Evolutionary conservation across 148 eudicot species (phyloP).

Genomic region (Silene uniflora): DNA sequence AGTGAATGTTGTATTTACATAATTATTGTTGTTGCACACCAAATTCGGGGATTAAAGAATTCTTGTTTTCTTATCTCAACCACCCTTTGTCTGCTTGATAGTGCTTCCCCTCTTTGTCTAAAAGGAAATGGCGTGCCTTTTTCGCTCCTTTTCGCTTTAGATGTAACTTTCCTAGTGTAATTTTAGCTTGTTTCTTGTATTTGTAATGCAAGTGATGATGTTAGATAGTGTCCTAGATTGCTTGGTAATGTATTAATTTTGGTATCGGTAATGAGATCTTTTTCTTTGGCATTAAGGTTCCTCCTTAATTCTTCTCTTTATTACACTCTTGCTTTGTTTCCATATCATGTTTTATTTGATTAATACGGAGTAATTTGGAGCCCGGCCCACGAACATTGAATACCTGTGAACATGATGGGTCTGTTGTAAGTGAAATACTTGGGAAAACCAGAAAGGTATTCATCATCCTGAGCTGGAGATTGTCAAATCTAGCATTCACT

Average conservation of each 20-base stretch:
- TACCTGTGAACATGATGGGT: slow-evolving; percentile 15
- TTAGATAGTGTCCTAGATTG: slow-evolving; percentile 5
- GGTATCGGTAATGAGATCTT: slow-evolving; percentile 15
- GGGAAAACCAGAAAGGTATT: not conserved
- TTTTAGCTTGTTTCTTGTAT: slow-evolving; percentile 13
- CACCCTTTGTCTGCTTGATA: slow-evolving; percentile 16
- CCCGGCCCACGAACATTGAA: not conserved
- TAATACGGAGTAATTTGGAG: not conserved
- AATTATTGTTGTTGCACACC: slow-evolving; percentile 17
- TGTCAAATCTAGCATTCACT: slow-evolving; percentile 18
- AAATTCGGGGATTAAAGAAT: not conserved
- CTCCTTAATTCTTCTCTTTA: not conserved
- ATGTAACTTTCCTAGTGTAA: slow-evolving; percentile 7
- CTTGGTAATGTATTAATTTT: not conserved
- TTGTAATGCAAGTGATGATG: slow-evolving; percentile 14
- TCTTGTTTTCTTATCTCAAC: slow-evolving; percentile 14
- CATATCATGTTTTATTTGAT: not conserved
- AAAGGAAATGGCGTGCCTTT: slow-evolving; percentile 16
- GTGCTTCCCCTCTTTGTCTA: slow-evolving; percentile 17
- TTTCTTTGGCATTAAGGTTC: slow-evolving; percentile 6
- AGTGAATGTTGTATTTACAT: not conserved
- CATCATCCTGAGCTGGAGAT: slow-evolving; percentile 7
- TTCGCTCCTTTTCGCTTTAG: slow-evolving; percentile 17
- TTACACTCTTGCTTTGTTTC: not conserved
- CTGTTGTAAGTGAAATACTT: not conserved